Base-by-base conservation (phyloP, 2,329 filamentous ascomycete genomes). In the Nothophaeocryptopus gaeumannii region DNA sequence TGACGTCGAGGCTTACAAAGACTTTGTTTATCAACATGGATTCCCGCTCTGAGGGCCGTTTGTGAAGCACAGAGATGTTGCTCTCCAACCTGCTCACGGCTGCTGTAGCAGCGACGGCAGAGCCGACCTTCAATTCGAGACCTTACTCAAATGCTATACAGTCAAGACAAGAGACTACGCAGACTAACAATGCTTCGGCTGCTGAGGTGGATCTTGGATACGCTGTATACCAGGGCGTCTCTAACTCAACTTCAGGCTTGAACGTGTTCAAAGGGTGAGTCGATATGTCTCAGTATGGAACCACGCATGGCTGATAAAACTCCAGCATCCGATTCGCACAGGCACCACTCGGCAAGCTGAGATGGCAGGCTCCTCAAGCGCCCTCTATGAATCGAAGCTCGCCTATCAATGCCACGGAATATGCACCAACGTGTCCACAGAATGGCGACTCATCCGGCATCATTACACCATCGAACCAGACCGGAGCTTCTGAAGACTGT, bases 401-500 rank as follows among this genome's bases (percentile, higher is more conserved):
- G 8, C 48, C 45, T 8, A 59, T 63, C 15, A 42, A 55, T 12
- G 61, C 58, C 11, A 55, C 31, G 1, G 13, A 29, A 2, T 59
- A 47, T 30, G 49, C 46, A 5, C 35, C 58, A 7, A 49, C 47
- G 9, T 65, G 63, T 36, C 62, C 63, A 9, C 62, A 64, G 35
- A 56, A 41, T 38, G 41, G 43, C 8, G 12, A 35, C 31, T 39
- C 48, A 3, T 14, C 30, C 7, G 43, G 33, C 5, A 12, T 20
- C 8, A 40, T 53, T 16, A 31, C 11, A 10, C 20, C 45, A 9
- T 11, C 14, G 4, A 51, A 51, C 31, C 39, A 57, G 40, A 55
- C 50, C 5, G 63, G 56, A 2, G 37, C 51, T 12, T 62, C 56
- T 29, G 67, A 70, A 54, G 68, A 70, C 44, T 70, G 68, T 47